Evolutionary conservation across 768 basidiomycete species (phyloP), one percentile per base, ranked within the genome.

Genomic region (Tephrocybe sp.): DNA sequence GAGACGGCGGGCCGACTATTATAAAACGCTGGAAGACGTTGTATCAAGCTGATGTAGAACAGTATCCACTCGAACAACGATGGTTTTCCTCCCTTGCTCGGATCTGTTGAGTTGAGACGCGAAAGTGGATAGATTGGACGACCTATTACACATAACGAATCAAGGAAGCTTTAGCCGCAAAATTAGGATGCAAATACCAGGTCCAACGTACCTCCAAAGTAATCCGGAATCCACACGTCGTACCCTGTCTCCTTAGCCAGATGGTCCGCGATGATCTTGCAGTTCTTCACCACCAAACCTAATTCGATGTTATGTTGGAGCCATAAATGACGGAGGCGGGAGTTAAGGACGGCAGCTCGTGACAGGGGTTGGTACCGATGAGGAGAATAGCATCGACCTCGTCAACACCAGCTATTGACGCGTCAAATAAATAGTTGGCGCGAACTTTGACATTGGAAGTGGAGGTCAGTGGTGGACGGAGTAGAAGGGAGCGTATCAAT

Each of bases 331-430:
- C 97, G 82, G 60, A 99, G 91, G 54, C 97, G 91, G 21, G 94
- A 93, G 76, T 98, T 99, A 57, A 98, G 76, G 47, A 97, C 94
- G 18, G 97, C 88, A 4, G 94, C 97, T 68, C 97, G 64, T 97
- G 94, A 16, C 97, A 79, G 9, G 95, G 95, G 71, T 99, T 97
- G 36, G 94, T 97, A 49, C 95, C 97, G 58, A 98, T 83, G 23
- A 99, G 81, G 7, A 98, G 82, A 56, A 99, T 91, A 16, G 72
- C 91, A 59, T 99, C 97, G 19, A 97, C 94, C 16, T n/a, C 18
- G 37, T 97, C 97, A 22, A 95, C 77, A 19, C 89, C 89, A 22
- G 92, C 84, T 50, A 99, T 92, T 19, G 88, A 91, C 8, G 87
- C 75, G 70, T 97, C 97, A 78, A 99, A 97, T 30, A 95, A 83